A percentile compares a stretch with the other conserved stretches of the same genome.
These are phyloP conservation scores for Paramecium sexaurelia DNA, from an alignment of 73 alveolate species.

Conservation along the genomic window DNA sequence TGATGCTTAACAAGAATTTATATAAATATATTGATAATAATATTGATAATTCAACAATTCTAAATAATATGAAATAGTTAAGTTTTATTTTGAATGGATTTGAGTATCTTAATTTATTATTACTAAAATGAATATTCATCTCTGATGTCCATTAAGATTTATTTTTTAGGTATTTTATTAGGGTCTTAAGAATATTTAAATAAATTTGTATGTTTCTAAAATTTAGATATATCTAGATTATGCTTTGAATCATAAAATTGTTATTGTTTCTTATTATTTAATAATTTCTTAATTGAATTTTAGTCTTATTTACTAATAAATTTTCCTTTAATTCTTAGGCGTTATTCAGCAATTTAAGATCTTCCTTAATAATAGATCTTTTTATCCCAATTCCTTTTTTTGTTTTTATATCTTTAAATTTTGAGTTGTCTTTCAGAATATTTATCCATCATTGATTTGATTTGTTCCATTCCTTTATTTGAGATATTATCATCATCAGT, in stretches of 20 bases:
- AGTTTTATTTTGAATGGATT: not conserved
- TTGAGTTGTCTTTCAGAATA: slow-evolving; percentile 28
- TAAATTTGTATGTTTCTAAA: not conserved
- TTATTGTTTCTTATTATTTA: not conserved
- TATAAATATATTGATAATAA: not conserved
- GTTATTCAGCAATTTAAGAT: no score
- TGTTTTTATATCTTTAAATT: slow-evolving; percentile 63
- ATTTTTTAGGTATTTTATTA: not conserved
- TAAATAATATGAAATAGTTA: not conserved
- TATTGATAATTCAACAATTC: not conserved
- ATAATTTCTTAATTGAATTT: not conserved
- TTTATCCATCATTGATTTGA: not conserved
- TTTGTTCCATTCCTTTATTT: not conserved
- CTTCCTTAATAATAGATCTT: slow-evolving; percentile 11
- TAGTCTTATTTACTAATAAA: slow-evolving; percentile 43
- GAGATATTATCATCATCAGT: slow-evolving; percentile 29
- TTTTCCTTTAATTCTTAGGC: slow-evolving; percentile 46
- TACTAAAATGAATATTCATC: not conserved
- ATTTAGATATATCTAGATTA: not conserved
- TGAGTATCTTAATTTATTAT: not conserved
- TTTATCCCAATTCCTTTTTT: slow-evolving; percentile 46
- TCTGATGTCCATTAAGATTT: not conserved
- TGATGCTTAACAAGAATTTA: no score
- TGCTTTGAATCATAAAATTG: not conserved
- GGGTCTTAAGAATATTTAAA: not conserved